Evolutionary conservation across 805 yeast genomes (phyloP), one percentile per base, ranked within the genome.

Genomic region (Candida nonsorbophila): DNA sequence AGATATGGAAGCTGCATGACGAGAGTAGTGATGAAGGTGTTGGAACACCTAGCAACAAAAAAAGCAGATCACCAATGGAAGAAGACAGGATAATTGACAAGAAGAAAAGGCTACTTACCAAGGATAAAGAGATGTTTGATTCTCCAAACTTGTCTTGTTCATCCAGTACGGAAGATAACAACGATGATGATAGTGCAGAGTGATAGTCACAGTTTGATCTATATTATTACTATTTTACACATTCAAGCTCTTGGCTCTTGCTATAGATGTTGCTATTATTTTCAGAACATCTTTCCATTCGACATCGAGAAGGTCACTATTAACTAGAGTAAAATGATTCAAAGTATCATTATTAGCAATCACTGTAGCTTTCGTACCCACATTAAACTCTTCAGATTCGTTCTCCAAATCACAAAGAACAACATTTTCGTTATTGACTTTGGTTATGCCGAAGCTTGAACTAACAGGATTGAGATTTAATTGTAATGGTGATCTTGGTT

Each of bases 251-350:
- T 45, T 36, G 1, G 80, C 58, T 49, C 87, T 69, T 20, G 51
- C 36, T 25, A 50, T 60, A 0, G 84, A 67, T 9, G 77, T 48
- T 2, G 49, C 47, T 3, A 81, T 49, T 0, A 84, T 69, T 33
- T 52, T 52, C 29, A 53, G 58, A 16, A 83, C 53, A 20, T 63
- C 57, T 0, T 69, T 72, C 31, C 65, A 62, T 1, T 74, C 60
- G 13, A 78, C 53, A 15, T 39, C 34, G 16, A 57, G 61, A 8
- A 67, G 54, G 9, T 67, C 58, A 2, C 73, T 75, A 12, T 82
- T 80, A 10, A 62, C 47, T 3, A 79, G 47, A 14, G 65, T 67
- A 8, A 77, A 29, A 17, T 29, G 33, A 6, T 14, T 18, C 5
- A 32, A 28, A 3, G 12, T 19, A 3, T 32, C 30, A 15, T 34